Evolutionary conservation across 176 grass and related monocot species (phyloP), one percentile per base, ranked within the genome.

Genomic region (Echinochloa phyllopogon): DNA sequence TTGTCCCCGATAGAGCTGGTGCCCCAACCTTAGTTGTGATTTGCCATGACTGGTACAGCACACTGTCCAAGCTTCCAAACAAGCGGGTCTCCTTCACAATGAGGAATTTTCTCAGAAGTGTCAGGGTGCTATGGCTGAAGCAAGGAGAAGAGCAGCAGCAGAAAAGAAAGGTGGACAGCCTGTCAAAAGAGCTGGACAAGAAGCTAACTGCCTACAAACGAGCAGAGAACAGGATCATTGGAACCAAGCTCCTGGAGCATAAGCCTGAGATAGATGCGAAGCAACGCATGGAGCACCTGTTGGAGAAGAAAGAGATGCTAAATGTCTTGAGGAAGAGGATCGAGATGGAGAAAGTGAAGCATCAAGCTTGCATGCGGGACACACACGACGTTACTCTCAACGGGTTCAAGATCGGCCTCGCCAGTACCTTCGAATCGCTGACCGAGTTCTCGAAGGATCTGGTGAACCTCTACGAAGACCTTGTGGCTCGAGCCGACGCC

Each of bases 81-180:
- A 90, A 86, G 49, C 80, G 82, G 2, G 91, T 94, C 4, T 62
- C 86, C 0, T 86, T 90, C 40, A 78, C 87, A 6, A 96, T 96
- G 90, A 89, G 91, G 18, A 98, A 87, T 74, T 95, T 98, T 38
- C 81, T 94, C 63, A 90, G 93, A 55, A 98, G 91, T 3, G 93
- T 86, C 63, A 88, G 93, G 61, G 91, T 94, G 58, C 74, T 98
- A 69, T 98, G 93, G 96, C 72, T 95, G 51, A 99, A 94, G 85
- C 91, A 96, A 79, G 96, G 96, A 36, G 93, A 92, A 56, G 93
- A 96, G 65, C 96, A 98, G 18, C 91, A 92, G 40, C 96, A 94
- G 81, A 94, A 98, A 74, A 88, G 91, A 59, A 98, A 92, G 84
- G 96, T 94, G n/a, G 96, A 98, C 23, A 76, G 44, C 51, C 89